Evolutionary conservation across 225 moss, liverwort and hornwort species (phyloP).

Genomic region (Lunularia cruciata): DNA sequence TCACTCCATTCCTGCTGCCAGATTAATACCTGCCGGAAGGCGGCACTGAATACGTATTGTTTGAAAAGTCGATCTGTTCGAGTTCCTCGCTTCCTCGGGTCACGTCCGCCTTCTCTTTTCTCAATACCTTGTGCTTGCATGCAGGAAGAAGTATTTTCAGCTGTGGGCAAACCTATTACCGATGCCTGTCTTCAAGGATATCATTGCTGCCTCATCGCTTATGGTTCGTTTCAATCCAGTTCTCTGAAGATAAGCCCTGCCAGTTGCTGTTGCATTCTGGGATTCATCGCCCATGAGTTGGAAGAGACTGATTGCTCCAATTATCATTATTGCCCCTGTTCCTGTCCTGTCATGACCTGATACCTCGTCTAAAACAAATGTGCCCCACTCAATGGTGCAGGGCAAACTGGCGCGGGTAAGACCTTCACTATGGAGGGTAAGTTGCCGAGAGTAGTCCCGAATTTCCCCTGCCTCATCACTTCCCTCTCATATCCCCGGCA

Average conservation of each 20-base stretch:
- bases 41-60: too few relatives aligned
- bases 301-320: neutral
- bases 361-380: neutral
- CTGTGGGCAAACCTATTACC: constrained; percentile 55
- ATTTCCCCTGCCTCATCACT: too few relatives aligned
- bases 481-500: too few relatives aligned
- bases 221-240: constrained; percentile 30
- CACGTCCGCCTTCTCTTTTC: too few relatives aligned
- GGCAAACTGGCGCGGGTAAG: constrained; percentile 61
- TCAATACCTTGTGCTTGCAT: neutral
- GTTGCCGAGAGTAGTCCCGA: too few relatives aligned
- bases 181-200: constrained; percentile 61
- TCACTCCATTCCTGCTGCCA: too few relatives aligned
- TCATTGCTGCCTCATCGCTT: constrained; percentile 59
- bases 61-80: too few relatives aligned
- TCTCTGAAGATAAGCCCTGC: neutral
- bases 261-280: neutral
- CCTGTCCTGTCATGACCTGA: too few relatives aligned
- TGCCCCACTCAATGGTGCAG: constrained; percentile 20
- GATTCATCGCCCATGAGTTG: neutral
- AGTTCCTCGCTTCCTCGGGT: too few relatives aligned
- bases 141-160: constrained; percentile 54
- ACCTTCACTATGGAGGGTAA: constrained; percentile 63
- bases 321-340: neutral
- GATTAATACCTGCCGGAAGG: too few relatives aligned